A percentile compares a stretch with the other conserved stretches of the same genome.
Evolutionary conservation across 139 green algal species (phyloP).

Genomic region (Chlorella vulgaris): DNA sequence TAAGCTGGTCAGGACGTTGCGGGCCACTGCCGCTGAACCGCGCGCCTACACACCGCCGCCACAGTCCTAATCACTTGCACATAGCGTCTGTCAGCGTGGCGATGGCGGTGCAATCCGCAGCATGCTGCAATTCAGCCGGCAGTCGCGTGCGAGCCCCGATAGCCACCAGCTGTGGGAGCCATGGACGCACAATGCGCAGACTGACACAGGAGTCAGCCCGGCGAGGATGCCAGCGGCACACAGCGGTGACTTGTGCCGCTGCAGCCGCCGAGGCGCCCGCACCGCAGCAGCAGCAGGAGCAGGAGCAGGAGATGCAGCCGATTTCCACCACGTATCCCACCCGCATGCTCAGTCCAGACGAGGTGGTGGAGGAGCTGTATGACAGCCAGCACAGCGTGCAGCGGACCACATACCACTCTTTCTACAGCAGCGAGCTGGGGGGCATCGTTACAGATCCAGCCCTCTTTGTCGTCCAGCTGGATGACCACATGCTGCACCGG

Average conservation of each 20-base stretch:
- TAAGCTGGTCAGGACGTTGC: too few species aligned
- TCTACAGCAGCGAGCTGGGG: conserved; percentile 81
- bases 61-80: too few species aligned
- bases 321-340: not conserved
- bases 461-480: conserved; percentile 78
- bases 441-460: conserved; percentile 83
- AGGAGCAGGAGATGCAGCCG: not conserved
- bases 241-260: not conserved
- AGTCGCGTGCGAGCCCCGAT: too few species aligned
- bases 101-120: not conserved
- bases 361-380: conserved; percentile 45
- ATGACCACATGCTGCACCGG: conserved; percentile 91
- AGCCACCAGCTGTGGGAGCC: too few species aligned
- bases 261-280: too few species aligned
- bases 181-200: too few species aligned
- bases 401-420: conserved; percentile 47
- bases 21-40: too few species aligned
- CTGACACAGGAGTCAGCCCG: too few species aligned
- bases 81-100: not conserved
- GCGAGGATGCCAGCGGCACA: not conserved
- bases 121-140: too few species aligned
- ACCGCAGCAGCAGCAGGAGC: not conserved
- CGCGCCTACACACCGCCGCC: too few species aligned
- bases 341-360: too few species aligned
- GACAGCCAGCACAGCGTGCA: conserved; percentile 32